Base-by-base conservation (phyloP, 2,329 filamentous ascomycete species). In the Nannizziopsis barbatae region DNA sequence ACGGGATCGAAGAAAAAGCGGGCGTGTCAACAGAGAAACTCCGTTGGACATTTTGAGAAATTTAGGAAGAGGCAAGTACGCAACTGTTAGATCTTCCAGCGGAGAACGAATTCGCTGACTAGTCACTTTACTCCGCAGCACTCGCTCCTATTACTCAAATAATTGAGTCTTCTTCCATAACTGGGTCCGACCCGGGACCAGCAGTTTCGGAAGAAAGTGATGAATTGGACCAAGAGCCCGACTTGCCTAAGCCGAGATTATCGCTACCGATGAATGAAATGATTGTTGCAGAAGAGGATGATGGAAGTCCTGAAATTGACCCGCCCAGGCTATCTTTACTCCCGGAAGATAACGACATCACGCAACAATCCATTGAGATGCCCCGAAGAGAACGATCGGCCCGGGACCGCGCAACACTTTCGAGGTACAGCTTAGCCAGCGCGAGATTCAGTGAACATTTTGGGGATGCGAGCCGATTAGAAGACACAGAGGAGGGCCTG, bases 1-100 rank as follows among this genome's bases (percentile, higher is more conserved):
- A 31, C 68, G 72, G 10, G 67, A 74, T 55, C 67, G 71, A 40
- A 61, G 74, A 47, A 66, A 71, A 52, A 76, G 74, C 51, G 70
- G 69, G 20, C 64, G 72, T 31, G 54, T 72, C 47, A 70, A 74
- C 56, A 62, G 74, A 36, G 75, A 77, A 57, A 77, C 75, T 5
- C 75, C 75, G 3, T 71, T 76, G 54, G 74, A 77, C 56, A 69
- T 75, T 20, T 58, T 78, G 45, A 65, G 70, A 42, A 72, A 74
- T 46, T 59, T 79, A 7, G 75, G 75, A 45, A 74, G 65, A 67
- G 65, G 74, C 72, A 64, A 35, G 31, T 15, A 20, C 10, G 8
- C 11, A 22, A 36, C 22, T 7, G 10, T 44, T 17, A 5, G 15
- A 10, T 37, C 15, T 15, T 15, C 15, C 5, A n/a, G 31, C 15